Evolutionary conservation across 306 rosid species (phyloP).

Genomic region (Lathyrus sativus): DNA sequence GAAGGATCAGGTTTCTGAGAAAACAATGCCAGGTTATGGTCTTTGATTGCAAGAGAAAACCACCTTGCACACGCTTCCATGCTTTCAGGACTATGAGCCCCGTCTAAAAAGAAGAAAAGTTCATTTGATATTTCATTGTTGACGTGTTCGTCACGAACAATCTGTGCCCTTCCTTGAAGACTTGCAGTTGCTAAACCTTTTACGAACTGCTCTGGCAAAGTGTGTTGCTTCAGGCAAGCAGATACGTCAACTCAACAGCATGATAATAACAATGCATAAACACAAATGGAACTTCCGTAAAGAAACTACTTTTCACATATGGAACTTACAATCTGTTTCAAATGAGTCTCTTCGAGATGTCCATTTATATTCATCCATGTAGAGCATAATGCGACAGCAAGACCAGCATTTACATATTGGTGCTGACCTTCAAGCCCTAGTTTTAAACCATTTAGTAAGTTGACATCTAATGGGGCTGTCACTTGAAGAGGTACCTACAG

Average conservation of each 20-base stretch:
- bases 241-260: constrained; percentile 33
- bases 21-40: constrained; percentile 45
- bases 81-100: constrained; percentile 99
- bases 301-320: constrained; percentile 30
- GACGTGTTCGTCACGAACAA: constrained; percentile 60
- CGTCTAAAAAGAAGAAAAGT: constrained; percentile 83
- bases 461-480: constrained; percentile 62
- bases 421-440: constrained; percentile 97
- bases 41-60: constrained; percentile 72
- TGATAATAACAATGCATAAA: constrained; percentile 17
- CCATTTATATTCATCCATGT: constrained; percentile 86
- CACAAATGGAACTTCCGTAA: constrained; percentile 21
- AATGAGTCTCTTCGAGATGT: constrained; percentile 46
- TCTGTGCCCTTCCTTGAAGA: constrained; percentile 96
- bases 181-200: constrained; percentile 75
- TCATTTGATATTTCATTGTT: constrained; percentile 54
- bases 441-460: constrained; percentile 63
- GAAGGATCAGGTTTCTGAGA: constrained; percentile 46
- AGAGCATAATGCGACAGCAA: constrained; percentile 80
- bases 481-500: constrained; percentile 75
- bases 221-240: constrained; percentile 50
- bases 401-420: constrained; percentile 93
- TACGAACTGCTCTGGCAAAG: constrained; percentile 80
- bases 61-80: constrained; percentile 84
- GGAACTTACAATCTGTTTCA: constrained; percentile 66